These are phyloP conservation scores for Piper betle DNA, from an alignment of 164 flowering plant genomes.

Conservation along the genomic window DNA sequence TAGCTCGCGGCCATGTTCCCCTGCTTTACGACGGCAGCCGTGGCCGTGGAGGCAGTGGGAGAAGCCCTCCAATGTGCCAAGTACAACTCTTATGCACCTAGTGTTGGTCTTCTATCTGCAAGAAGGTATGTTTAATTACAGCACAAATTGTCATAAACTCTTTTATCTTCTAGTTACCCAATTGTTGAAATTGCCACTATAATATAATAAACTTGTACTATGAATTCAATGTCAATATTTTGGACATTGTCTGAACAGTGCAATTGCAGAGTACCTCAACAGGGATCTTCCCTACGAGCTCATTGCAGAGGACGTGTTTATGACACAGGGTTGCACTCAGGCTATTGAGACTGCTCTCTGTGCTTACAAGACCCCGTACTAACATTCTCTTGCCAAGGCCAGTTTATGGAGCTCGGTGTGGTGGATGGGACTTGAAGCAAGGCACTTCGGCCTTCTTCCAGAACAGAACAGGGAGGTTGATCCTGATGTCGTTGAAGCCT, in stretches of 20 bases:
- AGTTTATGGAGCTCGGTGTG: slow-evolving; percentile 61
- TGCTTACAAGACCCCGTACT: slow-evolving; percentile 61
- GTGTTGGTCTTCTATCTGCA: slow-evolving; percentile 11
- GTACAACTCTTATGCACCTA: slow-evolving; percentile 20
- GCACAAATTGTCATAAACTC: neutral
- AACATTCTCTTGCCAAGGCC: slow-evolving; percentile 87
- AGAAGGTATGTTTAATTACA: slow-evolving; percentile 8
- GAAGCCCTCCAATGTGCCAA: slow-evolving; percentile 16
- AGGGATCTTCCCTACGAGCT: slow-evolving; percentile 63
- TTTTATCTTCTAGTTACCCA: neutral
- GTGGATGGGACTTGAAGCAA: slow-evolving; percentile 45
- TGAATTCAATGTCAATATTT: neutral
- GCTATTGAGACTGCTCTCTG: slow-evolving; percentile 66
- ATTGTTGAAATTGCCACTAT: too few relatives aligned
- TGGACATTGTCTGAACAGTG: too few relatives aligned
- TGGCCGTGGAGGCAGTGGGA: slow-evolving; percentile 25
- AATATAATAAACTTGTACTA: neutral
- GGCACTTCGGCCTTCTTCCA: slow-evolving; percentile 69
- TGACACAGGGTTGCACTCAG: slow-evolving; percentile 80
- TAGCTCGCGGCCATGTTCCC: too few relatives aligned
- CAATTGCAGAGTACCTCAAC: slow-evolving; percentile 66
- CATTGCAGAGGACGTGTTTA: slow-evolving; percentile 53
- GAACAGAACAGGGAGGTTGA: slow-evolving; percentile 74
- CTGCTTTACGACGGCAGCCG: slow-evolving; percentile 17
- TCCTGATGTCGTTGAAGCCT: slow-evolving; percentile 46